Base-by-base conservation (phyloP, 2,329 filamentous ascomycete species). In the Stagonosporopsis cucurbitacearum region DNA sequence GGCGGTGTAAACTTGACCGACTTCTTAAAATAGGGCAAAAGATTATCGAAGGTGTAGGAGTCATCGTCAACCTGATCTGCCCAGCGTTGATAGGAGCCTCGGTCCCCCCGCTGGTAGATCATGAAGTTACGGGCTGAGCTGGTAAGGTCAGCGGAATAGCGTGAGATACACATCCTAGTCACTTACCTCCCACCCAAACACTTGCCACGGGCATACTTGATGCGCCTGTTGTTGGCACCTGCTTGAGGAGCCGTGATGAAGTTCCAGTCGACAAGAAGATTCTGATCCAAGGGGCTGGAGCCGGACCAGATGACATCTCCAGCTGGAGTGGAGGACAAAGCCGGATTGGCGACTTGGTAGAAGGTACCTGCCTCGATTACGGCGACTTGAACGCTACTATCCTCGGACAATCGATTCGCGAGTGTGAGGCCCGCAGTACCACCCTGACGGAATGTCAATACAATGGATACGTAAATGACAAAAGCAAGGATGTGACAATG, bases 161-260 rank as follows among this genome's bases (percentile, higher is more conserved):
- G 25, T 28, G 5, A 8, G 5, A 19, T 15, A 2, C 5, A 28
- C 0, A 12, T 17, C 13, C 3, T 6, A 7, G 1, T 20, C 45
- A 13, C 45, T 26, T 50, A 55, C 51, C 46, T 42, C 26, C 70
- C 69, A 51, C 72, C 72, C 33, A 75, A 41, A n/a, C 57, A 62
- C 36, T 72, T 73, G 6, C 72, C 72, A 1, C 65, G 51, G 5
- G 69, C 59, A 57, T 73, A 73, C 23, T 71, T 62, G 11, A 73
- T 20, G 32, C 19, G 22, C 15, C 7, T 63, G 32, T 19, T 54
- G 44, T 53, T 65, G 62, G 59, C 54, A 7, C 60, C 63, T 3
- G 56, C 55, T 53, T 74, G 70, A 17, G 69, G 68, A 2, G 45
- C 46, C 1, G 71, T 72, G n/a, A 63, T 44, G 42, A 73, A 69